Evolutionary conservation across 2,329 filamentous ascomycete species (phyloP).

Genomic region (Paecilomyces fulvus): DNA sequence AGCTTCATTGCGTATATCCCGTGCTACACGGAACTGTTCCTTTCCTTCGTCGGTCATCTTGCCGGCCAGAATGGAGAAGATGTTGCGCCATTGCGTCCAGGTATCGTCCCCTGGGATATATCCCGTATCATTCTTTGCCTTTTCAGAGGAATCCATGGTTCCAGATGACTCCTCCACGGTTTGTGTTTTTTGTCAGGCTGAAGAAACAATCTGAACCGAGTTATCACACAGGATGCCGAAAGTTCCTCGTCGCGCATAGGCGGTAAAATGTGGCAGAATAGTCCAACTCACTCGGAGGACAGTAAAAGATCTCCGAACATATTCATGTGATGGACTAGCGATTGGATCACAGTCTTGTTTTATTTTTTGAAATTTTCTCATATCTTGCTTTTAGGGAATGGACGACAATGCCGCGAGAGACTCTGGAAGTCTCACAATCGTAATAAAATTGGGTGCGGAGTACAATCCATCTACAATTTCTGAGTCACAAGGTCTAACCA

Average conservation of each 20-base stretch:
- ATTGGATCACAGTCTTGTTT: neutral
- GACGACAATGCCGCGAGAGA: slow-evolving; percentile 16
- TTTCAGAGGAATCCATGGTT: slow-evolving; percentile 11
- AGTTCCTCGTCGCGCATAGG: neutral
- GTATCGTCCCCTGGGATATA: slow-evolving; percentile 33
- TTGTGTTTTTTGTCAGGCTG: slow-evolving; percentile 1
- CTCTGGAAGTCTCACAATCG: slow-evolving; percentile 24
- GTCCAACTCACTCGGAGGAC: slow-evolving; percentile 14
- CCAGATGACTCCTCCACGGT: slow-evolving; percentile 21
- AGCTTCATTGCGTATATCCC: slow-evolving; percentile 66
- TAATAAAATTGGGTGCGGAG: slow-evolving; percentile 32
- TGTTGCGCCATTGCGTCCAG: slow-evolving; percentile 62
- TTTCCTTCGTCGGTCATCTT: slow-evolving; percentile 60
- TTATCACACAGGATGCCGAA: neutral
- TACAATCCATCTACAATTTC: neutral
- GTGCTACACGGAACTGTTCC: slow-evolving; percentile 68
- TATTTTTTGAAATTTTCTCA: neutral
- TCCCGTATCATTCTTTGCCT: slow-evolving; percentile 22
- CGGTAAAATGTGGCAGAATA: slow-evolving; percentile 1
- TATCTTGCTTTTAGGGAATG: slow-evolving; percentile 9
- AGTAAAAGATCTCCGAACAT: slow-evolving; percentile 11
- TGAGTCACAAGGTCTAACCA: slow-evolving; percentile 9
- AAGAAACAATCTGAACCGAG: neutral
- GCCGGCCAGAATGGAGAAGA: slow-evolving; percentile 74
- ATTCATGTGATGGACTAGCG: neutral